These are phyloP conservation scores for Epichloe bromicola DNA, from an alignment of 2,329 filamentous ascomycete genomes.

Conservation along the genomic window DNA sequence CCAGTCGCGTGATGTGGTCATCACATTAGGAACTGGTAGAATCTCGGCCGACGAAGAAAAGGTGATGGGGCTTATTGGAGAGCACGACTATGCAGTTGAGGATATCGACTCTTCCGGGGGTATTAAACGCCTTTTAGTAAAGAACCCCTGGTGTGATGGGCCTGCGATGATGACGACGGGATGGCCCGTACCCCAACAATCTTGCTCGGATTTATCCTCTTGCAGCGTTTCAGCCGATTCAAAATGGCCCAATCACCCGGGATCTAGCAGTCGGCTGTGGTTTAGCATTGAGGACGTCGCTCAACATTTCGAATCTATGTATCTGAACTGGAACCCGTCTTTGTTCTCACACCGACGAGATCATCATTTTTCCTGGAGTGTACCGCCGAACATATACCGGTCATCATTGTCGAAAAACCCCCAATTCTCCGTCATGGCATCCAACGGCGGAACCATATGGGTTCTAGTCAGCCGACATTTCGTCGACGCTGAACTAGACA, in stretches of 20 bases:
- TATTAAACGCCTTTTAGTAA: slow-evolving; percentile 63
- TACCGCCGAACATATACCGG: slow-evolving; percentile 35
- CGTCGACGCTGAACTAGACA: slow-evolving; percentile 49
- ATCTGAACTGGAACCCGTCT: slow-evolving; percentile 91
- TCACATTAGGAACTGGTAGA: slow-evolving; percentile 82
- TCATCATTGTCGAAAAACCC: slow-evolving; percentile 51
- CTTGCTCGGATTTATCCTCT: slow-evolving; percentile 7
- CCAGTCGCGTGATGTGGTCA: slow-evolving; percentile 63
- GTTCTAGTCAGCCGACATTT: slow-evolving; percentile 80
- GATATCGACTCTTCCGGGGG: slow-evolving; percentile 54
- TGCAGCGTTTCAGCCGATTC: not conserved
- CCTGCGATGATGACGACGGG: slow-evolving; percentile 44
- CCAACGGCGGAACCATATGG: slow-evolving; percentile 56
- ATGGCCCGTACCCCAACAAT: not conserved
- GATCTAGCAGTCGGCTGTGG: slow-evolving; percentile 72
- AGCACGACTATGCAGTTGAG: slow-evolving; percentile 90
- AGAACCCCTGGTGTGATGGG: slow-evolving; percentile 91
- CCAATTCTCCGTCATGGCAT: slow-evolving; percentile 56
- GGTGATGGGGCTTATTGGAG: slow-evolving; percentile 67
- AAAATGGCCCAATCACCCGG: not conserved
- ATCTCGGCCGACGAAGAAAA: slow-evolving; percentile 66
- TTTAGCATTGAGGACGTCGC: slow-evolving; percentile 77
- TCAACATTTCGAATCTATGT: slow-evolving; percentile 90
- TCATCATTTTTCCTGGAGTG: slow-evolving; percentile 76
- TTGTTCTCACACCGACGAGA: slow-evolving; percentile 75